Evolutionary conservation across 176 grass and related monocot genomes (phyloP).

Genomic region (Cocos nucifera): DNA sequence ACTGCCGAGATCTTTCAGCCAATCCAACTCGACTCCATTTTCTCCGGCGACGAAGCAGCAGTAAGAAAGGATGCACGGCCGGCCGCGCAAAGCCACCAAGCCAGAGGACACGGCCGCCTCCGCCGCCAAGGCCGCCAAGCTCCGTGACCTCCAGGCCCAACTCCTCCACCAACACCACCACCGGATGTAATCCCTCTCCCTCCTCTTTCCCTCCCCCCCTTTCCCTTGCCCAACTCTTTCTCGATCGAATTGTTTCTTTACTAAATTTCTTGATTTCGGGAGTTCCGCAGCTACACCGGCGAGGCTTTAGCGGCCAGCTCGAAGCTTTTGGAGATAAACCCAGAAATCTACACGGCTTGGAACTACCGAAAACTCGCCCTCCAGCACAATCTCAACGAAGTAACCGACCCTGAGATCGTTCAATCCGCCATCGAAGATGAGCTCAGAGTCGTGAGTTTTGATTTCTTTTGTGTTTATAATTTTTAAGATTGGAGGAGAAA

Average conservation of each 20-base stretch:
- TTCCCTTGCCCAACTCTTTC: neutral
- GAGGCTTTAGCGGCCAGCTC: constrained; percentile 65
- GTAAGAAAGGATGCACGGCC: constrained; percentile 51
- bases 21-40: no score
- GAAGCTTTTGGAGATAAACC: constrained; percentile 87
- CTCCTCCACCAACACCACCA: constrained; percentile 59
- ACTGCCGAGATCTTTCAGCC: no score
- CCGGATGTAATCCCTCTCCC: constrained; percentile 41
- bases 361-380: constrained; percentile 87
- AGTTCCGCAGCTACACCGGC: constrained; percentile 47
- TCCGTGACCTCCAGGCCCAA: constrained; percentile 57
- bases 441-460: constrained; percentile 49
- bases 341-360: constrained; percentile 78
- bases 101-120: constrained; percentile 45
- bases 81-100: constrained; percentile 44
- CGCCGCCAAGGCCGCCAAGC: constrained; percentile 51
- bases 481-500: neutral
- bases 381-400: constrained; percentile 52
- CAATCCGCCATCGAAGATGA: constrained; percentile 49
- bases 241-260: no score
- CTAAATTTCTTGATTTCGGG: no score
- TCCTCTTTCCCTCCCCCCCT: neutral
- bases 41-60: no score
- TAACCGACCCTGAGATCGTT: constrained; percentile 40
- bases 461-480: no score